Evolutionary conservation across 2,329 filamentous ascomycete genomes (phyloP), one percentile per base, ranked within the genome.

Genomic region (Aureobasidium sp.): DNA sequence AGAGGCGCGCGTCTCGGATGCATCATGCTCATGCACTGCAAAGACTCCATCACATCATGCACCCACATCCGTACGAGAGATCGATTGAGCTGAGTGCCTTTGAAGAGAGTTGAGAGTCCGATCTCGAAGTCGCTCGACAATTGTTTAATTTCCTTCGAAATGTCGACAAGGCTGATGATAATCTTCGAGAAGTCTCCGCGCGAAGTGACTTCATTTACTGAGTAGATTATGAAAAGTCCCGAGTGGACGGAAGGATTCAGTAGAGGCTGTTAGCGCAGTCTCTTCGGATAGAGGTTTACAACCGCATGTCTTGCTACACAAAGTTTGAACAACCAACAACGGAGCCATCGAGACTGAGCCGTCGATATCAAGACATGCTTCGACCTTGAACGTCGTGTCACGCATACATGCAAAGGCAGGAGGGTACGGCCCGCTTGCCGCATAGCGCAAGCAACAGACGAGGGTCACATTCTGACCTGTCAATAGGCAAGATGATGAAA

Each of bases 121-220:
- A 44, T 44, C 44, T 37, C 17, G 17, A 34, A 22, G n/a, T 12
- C 34, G 52, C 27, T 56, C 42, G 52, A 42, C 37, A 37, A 27
- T 34, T 29, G 22, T 1, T 20, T 31, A 29, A 42, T 55, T 55
- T 55, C 52, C 22, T 56, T 20, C 17, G 11, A 56, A 17, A 3
- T 56, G 45, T 56, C 37, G 52, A 25, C 52, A 56, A 56, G 52
- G 52, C 52, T 56, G 52, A 56, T 44, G 52, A 56, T 11, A 56
- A 56, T 56, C 52, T 56, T 56, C 52, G 52, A 56, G 52, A 56
- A 56, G 52, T 56, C 52, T 56, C 52, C 52, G 39, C 39, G 20
- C 39, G 31, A 36, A 56, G 52, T 56, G 37, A 34, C 15, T 56
- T 56, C 39, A 56, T 56, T 34, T 56, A 34, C 11, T 44, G 17